These are phyloP conservation scores for Paramecium octaurelia DNA, from an alignment of 73 alveolate genomes.

Conservation along the genomic window DNA sequence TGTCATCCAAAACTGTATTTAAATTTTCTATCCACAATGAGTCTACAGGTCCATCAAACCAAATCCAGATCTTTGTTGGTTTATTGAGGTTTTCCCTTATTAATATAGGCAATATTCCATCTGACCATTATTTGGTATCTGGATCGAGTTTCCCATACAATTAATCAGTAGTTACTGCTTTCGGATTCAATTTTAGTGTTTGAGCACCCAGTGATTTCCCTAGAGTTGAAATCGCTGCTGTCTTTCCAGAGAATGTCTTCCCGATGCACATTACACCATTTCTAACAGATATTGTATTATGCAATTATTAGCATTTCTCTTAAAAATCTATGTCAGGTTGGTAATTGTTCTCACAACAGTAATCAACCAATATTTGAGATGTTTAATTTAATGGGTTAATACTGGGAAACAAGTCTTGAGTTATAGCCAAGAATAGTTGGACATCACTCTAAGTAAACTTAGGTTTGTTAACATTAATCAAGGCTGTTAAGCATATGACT, in stretches of 20 bases:
- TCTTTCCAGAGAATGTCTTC: slow-evolving; percentile 67
- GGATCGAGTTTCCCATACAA: slow-evolving; percentile 82
- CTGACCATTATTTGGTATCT: slow-evolving; percentile 84
- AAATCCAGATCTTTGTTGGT: slow-evolving; percentile 91
- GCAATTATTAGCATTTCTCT: slow-evolving; percentile 95
- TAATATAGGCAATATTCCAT: slow-evolving; percentile 76
- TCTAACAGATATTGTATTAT: slow-evolving; percentile 97
- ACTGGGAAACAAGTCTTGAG: slow-evolving; percentile 99
- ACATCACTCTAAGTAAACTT: slow-evolving; percentile 98
- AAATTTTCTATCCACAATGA: slow-evolving; percentile 97
- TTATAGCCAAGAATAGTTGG: slow-evolving; percentile 96
- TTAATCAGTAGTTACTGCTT: slow-evolving; percentile 73
- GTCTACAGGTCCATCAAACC: slow-evolving; percentile 98
- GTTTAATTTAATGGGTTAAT: slow-evolving; percentile 63
- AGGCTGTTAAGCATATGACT: slow-evolving; percentile 92
- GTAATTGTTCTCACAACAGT: slow-evolving; percentile 26
- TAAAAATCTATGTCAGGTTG: slow-evolving; percentile 91
- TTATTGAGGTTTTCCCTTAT: slow-evolving; percentile 68
- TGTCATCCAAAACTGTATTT: slow-evolving; percentile 97
- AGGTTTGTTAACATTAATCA: slow-evolving; percentile 97
- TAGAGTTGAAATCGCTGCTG: slow-evolving; percentile 46
- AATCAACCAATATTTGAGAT: background rate
- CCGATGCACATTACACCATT: slow-evolving; percentile 99
- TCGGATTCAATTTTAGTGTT: slow-evolving; percentile 70
- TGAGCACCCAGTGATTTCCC: slow-evolving; percentile 63